Evolutionary conservation across 495 filamentous ascomycete genomes (phyloP).

Genomic region (Tuber calosporum): DNA sequence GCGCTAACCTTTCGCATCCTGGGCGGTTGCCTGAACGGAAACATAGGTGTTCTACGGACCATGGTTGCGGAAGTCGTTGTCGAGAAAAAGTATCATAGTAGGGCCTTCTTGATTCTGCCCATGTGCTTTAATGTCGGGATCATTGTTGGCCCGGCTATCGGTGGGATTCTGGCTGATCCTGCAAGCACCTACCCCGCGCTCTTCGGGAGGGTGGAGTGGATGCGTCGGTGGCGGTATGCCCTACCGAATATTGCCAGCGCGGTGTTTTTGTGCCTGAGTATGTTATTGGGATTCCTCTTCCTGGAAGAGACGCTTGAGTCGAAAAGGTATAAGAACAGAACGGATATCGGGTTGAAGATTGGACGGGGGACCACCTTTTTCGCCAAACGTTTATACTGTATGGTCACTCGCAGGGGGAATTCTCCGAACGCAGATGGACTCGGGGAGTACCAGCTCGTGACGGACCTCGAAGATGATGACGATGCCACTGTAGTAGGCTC

Average conservation of each 20-base stretch:
- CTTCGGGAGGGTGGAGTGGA: constrained; percentile 62
- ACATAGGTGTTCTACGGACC: constrained; percentile 72
- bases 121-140: constrained; percentile 73
- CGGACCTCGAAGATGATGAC: neutral
- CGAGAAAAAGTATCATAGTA: constrained; percentile 60
- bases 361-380: constrained; percentile 42
- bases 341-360: constrained; percentile 45
- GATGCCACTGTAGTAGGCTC: constrained; percentile 10
- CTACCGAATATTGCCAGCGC: constrained; percentile 58
- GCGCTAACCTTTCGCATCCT: constrained; percentile 67
- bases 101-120: constrained; percentile 72
- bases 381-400: constrained; percentile 39
- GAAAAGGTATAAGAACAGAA: constrained; percentile 47
- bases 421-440: neutral
- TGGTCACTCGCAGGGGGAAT: constrained; percentile 32
- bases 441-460: neutral
- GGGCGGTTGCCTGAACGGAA: constrained; percentile 75
- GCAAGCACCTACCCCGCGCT: constrained; percentile 55
- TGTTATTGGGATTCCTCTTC: constrained; percentile 51
- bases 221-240: constrained; percentile 56
- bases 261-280: constrained; percentile 49
- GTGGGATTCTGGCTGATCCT: constrained; percentile 67
- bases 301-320: constrained; percentile 56
- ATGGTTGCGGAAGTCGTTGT: constrained; percentile 66
- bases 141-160: constrained; percentile 58